Evolutionary conservation across 202 grass and related monocot genomes (phyloP), one percentile per base, ranked within the genome.

Genomic region (Brachypodium distachyon): DNA sequence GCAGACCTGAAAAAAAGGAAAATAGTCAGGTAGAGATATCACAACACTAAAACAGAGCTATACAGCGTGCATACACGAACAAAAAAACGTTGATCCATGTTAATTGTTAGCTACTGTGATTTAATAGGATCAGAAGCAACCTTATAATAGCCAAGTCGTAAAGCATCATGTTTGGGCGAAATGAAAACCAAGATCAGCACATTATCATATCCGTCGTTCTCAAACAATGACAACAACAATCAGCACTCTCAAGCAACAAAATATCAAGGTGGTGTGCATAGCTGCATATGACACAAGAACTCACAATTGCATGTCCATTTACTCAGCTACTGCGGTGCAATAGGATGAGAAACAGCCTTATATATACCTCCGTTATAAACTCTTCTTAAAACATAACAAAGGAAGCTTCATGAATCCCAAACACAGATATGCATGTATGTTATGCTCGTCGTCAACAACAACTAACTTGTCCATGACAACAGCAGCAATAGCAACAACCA

Each of bases 1-100:
- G 58, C 48, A 27, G 73, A 73, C 72, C 72, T 86, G 67, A 48
- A 37, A 37, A 76, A 13, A 76, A 1, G 27, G 18, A 53, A 22
- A 27, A 32, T 25, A 49, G 72, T 6, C 19, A 57, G 58, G 19
- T 47, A 29, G 72, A 41, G 32, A 14, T 18, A 73, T 43, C 10
- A n/a, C 37, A 32, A 13, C 12, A 25, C 12, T 53, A 31, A 55
- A 44, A 43, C 14, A 55, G 17, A 7, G 11, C 18, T 12, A 34
- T 22, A 8, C 23, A n/a, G 18, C 34, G 39, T 31, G 5, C 28
- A 14, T 48, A 36, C 3, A 4, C 3, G 6, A 36, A 43, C 37
- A 21, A 38, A 8, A 63, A 63, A 17, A 10, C 49, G 22, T 12
- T 27, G 27, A 1, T 18, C 17, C 25, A n/a, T 13, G 19, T 5